These are phyloP conservation scores for Dissophora ornata DNA, from an alignment of 192 early-diverging fungal species.

Conservation along the genomic window DNA sequence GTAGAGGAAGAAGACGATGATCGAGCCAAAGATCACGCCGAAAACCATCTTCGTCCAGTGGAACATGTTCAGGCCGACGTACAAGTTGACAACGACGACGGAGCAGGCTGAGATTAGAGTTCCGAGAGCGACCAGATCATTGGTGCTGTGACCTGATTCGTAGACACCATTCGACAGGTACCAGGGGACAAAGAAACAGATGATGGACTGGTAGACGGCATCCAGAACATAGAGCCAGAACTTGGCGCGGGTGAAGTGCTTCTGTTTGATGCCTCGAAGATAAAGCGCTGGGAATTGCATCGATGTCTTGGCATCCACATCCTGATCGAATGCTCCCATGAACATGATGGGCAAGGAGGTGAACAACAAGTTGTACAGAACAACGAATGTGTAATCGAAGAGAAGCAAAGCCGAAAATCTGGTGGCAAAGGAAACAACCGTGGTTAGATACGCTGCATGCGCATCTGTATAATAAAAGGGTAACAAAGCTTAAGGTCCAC, in stretches of 20 bases:
- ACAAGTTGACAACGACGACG: conserved; percentile 82
- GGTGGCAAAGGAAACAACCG: conserved; percentile 6
- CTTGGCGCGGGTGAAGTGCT: conserved; percentile 76
- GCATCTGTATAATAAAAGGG: conserved; percentile 91
- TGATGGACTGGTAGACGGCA: conserved; percentile 76
- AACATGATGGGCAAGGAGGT: conserved; percentile 86
- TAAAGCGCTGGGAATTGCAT: conserved; percentile 85
- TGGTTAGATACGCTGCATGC: too few relatives aligned
- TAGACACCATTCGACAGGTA: conserved; percentile 61
- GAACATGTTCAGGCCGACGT: conserved; percentile 77
- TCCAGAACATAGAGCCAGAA: conserved; percentile 83
- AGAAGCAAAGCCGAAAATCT: conserved; percentile 82
- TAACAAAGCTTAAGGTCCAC: conserved; percentile 79
- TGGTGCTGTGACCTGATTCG: conserved; percentile 57
- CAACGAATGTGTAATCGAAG: conserved; percentile 90
- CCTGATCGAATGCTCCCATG: conserved; percentile 86
- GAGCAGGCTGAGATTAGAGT: conserved; percentile 77
- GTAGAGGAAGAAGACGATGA: conserved; percentile 53
- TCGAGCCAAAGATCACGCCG: conserved; percentile 58
- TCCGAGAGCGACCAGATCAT: conserved; percentile 77
- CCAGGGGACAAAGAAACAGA: conserved; percentile 76
- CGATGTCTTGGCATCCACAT: conserved; percentile 73
- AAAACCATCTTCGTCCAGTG: conserved; percentile 82
- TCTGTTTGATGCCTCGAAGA: conserved; percentile 74
- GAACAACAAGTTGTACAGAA: conserved; percentile 90